A percentile compares a stretch with the other conserved stretches of the same genome.
Conservation (phyloP, 768 basidiomycete genomes). For the Amanita thiersii region DNA sequence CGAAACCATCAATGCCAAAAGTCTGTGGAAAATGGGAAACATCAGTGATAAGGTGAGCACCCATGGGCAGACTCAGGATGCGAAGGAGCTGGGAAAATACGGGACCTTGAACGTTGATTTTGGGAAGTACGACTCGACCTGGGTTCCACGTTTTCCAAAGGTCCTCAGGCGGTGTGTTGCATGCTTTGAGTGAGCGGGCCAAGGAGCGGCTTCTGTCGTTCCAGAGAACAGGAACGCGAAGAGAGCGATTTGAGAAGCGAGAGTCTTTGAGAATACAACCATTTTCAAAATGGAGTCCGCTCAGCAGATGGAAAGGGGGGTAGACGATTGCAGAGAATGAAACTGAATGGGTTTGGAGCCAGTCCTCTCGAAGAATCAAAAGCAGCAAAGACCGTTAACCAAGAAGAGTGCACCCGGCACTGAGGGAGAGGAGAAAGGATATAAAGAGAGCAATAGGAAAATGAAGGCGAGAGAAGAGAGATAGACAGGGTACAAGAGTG, state of each 20-base stretch:
- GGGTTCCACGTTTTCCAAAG: conserved; percentile 11
- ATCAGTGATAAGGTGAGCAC: neutral
- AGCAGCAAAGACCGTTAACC: no score
- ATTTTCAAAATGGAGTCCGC: neutral
- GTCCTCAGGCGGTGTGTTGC: conserved; percentile 14
- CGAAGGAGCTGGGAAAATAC: neutral
- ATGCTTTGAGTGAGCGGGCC: conserved; percentile 10
- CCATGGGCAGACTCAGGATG: neutral
- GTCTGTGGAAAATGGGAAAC: conserved; percentile 1
- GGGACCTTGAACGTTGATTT: conserved; percentile 13
- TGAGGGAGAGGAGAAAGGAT: no score
- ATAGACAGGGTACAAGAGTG: no score
- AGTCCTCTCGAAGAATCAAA: no score
- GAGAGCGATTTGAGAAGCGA: conserved; percentile 1
- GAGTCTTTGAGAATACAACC: neutral
- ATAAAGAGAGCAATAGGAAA: no score
- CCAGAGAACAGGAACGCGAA: neutral
- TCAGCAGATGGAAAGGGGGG: neutral
- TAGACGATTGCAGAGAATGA: no score
- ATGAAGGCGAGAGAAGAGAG: no score
- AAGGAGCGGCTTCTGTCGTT: conserved; percentile 11
- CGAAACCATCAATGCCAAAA: neutral
- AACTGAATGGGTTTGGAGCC: no score
- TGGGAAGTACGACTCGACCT: conserved; percentile 16
- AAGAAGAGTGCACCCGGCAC: no score